Conservation (phyloP, 2,329 filamentous ascomycete species). For the Fusarium proliferatum region DNA sequence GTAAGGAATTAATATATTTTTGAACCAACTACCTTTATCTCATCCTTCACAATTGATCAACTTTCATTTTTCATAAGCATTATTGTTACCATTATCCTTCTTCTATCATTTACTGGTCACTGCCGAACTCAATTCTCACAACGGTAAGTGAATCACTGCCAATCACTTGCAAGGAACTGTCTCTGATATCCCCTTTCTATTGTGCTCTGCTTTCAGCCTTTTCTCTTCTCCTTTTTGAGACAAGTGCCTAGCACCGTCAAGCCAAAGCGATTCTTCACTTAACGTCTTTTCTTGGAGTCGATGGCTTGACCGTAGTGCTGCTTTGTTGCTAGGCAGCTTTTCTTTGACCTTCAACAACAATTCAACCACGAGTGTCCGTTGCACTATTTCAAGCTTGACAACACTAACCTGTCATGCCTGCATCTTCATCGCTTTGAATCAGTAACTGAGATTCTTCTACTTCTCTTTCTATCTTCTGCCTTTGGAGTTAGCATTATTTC, state of each 20-base stretch:
- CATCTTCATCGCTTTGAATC: neutral
- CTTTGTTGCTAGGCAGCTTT: neutral
- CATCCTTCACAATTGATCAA: neutral
- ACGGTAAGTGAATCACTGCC: conserved; percentile 7
- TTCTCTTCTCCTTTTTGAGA: neutral
- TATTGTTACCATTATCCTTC: neutral
- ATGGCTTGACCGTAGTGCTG: neutral
- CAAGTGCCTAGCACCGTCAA: conserved; percentile 11
- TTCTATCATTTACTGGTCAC: neutral
- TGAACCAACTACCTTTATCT: neutral
- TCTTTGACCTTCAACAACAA: neutral
- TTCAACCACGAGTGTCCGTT: neutral
- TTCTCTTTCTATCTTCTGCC: neutral
- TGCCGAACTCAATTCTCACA: neutral
- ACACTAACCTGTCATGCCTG: neutral
- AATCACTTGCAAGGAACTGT: neutral
- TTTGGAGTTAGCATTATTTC: neutral
- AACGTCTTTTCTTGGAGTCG: neutral
- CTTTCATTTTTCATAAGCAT: neutral
- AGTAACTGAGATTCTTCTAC: neutral
- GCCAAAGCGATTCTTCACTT: neutral
- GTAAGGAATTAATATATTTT: neutral
- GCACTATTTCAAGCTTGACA: neutral
- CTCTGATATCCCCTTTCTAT: neutral
- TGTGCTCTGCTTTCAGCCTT: neutral